These are phyloP conservation scores for Plasmopara viticola DNA, from an alignment of 352 stramenopile genomes.

Conservation along the genomic window DNA sequence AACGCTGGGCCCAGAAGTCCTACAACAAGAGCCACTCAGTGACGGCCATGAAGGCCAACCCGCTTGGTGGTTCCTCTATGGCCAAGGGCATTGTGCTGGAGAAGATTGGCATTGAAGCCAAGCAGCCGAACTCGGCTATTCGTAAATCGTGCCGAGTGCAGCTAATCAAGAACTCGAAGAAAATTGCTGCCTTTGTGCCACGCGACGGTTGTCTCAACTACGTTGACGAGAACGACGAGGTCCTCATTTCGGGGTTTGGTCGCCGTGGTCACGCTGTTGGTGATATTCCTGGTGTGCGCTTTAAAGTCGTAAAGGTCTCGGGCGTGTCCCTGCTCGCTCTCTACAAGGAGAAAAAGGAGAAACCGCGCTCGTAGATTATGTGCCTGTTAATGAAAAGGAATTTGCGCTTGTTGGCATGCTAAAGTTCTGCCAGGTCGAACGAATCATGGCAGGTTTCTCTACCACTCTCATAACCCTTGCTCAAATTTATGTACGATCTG, in stretches of 20 bases:
- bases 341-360: conserved; percentile 99
- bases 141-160: conserved; percentile 99
- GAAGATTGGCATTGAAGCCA: conserved; percentile 99
- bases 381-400: conserved; percentile 10
- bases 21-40: conserved; percentile 99
- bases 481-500: no score
- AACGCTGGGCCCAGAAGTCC: conserved; percentile 97
- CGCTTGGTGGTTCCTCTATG: conserved; percentile 99
- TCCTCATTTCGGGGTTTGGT: conserved; percentile 99
- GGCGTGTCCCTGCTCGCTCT: conserved; percentile 98
- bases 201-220: conserved; percentile 99
- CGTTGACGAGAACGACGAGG: conserved; percentile 99
- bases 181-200: conserved; percentile 99
- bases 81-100: conserved; percentile 99
- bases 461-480: no score
- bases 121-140: conserved; percentile 99
- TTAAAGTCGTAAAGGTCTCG: conserved; percentile 99
- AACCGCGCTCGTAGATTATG: conserved; percentile 95
- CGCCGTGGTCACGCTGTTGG: conserved; percentile 98
- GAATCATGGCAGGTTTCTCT: no score
- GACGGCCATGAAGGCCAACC: conserved; percentile 99
- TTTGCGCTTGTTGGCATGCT: conserved; percentile 2
- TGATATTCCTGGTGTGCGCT: conserved; percentile 99
- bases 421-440: no score
- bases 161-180: conserved; percentile 99